Evolutionary conservation across 768 basidiomycete genomes (phyloP).

Genomic region (Asterophora lycoperdoides): DNA sequence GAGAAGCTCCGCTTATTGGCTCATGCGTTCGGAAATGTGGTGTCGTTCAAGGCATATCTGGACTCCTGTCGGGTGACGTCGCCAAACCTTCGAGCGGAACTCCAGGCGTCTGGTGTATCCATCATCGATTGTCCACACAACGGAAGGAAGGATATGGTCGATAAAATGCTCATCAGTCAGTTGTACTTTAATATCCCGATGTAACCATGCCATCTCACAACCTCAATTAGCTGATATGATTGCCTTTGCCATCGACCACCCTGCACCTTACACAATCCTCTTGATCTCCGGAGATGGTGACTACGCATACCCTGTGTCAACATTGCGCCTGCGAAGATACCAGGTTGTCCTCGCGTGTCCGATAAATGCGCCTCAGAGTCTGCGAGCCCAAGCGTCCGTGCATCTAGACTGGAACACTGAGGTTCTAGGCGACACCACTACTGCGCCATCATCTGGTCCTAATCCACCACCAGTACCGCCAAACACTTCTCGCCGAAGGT

Average conservation of each 20-base stretch:
- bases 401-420: slow-evolving; percentile 44
- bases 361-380: slow-evolving; percentile 30
- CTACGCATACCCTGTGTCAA: slow-evolving; percentile 42
- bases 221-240: slow-evolving; percentile 21
- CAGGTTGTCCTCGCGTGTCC: slow-evolving; percentile 37
- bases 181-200: not conserved
- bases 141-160: slow-evolving; percentile 37
- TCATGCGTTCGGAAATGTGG: slow-evolving; percentile 42
- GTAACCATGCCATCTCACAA: not conserved
- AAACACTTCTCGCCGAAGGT: slow-evolving; percentile 5
- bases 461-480: slow-evolving; percentile 1
- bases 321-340: slow-evolving; percentile 35
- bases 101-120: slow-evolving; percentile 46
- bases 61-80: slow-evolving; percentile 37
- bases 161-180: slow-evolving; percentile 49
- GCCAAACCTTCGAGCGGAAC: slow-evolving; percentile 31
- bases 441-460: not conserved
- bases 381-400: slow-evolving; percentile 44
- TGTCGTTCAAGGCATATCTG: slow-evolving; percentile 51
- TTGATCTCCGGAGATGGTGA: slow-evolving; percentile 45
- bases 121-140: slow-evolving; percentile 36
- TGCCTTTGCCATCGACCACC: slow-evolving; percentile 37
- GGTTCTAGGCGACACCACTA: slow-evolving; percentile 25
- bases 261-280: slow-evolving; percentile 39
- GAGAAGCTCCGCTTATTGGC: slow-evolving; percentile 41